Evolutionary conservation across 495 filamentous ascomycete species (phyloP), one percentile per base, ranked within the genome.

Genomic region (Xylaria telfairii): DNA sequence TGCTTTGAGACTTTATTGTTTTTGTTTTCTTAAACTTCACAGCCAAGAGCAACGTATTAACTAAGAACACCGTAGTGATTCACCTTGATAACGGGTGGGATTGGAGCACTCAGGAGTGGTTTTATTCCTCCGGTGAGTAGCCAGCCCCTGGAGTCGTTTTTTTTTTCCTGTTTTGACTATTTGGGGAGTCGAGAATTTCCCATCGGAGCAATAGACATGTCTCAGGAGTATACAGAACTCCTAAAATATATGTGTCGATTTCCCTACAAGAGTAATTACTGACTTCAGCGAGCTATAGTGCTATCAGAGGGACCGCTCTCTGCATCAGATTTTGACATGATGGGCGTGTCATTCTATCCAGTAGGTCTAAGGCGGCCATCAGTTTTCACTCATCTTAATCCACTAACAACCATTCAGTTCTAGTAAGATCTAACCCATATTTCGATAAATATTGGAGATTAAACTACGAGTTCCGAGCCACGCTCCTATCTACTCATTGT

Each of bases 41-140:
- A n/a, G 19, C 37, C n/a, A 28, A 37, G 10, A 21, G 59, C 19
- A 80, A 32, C 62, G 49, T 21, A 47, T 49, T 70, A 24, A 70
- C 61, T 21, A 4, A 0, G 24, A 3, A 26, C 19, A 9, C n/a
- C 49, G 24, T 24, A 70, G 68, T 92, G 86, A 87, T 92, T 65
- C 91, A 92, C 70, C 82, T 91, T 13, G 90, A 92, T 73, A 89
- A 92, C 72, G 89, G 90, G 57, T 93, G 90, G 88, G 84, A 88
- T 71, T 91, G 87, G 89, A 79, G 73, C 12, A 82, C 83, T n/a
- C 90, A 92, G 73, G 81, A 88, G 28, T 85, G 84, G 72, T 92
- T 87, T 76, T 92, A 91, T 77, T 84, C 84, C 24, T 83, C 84
- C n/a, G n/a, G n/a, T n/a, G n/a, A n/a, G n/a, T n/a, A n/a, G n/a